phyloP scores from a whole-genome alignment of 805 yeast genomes.

The Komagataella pastoris region DNA sequence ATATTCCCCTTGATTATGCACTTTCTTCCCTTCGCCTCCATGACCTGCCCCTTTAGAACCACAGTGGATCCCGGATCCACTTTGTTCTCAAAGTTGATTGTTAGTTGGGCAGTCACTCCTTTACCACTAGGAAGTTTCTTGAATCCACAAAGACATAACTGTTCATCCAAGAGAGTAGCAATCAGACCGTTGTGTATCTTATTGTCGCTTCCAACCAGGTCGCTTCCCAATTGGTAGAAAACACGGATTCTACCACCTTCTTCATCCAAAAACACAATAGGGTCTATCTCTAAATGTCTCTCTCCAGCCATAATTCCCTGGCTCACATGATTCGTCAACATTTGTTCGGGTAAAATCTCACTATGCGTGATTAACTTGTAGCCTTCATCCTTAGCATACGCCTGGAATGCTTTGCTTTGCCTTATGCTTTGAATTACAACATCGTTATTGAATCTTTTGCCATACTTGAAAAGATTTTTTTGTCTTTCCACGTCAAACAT shows the following conservation, averaged over 20 bases:
- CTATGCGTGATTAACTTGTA: conserved; percentile 20
- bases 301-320: conserved; percentile 63
- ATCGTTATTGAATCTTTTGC: not conserved
- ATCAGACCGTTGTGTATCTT: conserved; percentile 73
- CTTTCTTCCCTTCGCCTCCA: conserved; percentile 63
- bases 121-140: conserved; percentile 62
- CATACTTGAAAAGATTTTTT: not conserved
- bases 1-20: conserved; percentile 63
- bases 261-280: conserved; percentile 45
- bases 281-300: conserved; percentile 61
- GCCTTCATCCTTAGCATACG: conserved; percentile 7
- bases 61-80: conserved; percentile 54
- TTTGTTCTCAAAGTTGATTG: conserved; percentile 46
- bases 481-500: not conserved
- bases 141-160: conserved; percentile 77
- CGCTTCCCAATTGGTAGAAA: conserved; percentile 59
- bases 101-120: conserved; percentile 81
- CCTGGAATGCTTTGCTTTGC: not conserved
- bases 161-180: conserved; percentile 74
- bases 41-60: conserved; percentile 53
- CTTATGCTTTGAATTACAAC: not conserved
- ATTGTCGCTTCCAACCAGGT: conserved; percentile 54
- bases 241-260: conserved; percentile 40
- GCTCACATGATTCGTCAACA: conserved; percentile 50
- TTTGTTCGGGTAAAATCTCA: conserved; percentile 41